phyloP scores from a whole-genome alignment of 371 early-diverging fungal genomes.

The Umbelopsis sp. region DNA sequence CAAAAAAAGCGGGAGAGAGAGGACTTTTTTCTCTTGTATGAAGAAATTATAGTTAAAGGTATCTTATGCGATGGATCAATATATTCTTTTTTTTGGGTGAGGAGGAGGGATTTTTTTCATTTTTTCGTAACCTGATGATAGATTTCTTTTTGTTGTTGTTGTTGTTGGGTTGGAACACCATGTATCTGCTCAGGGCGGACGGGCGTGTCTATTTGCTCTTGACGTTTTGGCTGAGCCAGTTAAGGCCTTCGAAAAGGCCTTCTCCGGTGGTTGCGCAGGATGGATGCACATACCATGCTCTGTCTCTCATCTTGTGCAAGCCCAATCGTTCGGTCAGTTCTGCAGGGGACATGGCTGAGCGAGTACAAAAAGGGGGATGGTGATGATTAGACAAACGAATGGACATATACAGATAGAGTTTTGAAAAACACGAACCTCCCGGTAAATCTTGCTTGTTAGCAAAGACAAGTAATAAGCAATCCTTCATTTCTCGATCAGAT shows the following conservation, averaged over 20 bases:
- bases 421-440: conserved; percentile 43
- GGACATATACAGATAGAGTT: no score
- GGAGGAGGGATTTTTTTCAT: not conserved
- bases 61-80: not conserved
- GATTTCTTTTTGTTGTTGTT: not conserved
- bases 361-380: conserved; percentile 1
- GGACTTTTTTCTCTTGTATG: not conserved
- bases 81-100: not conserved
- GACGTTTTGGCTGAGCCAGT: conserved; percentile 89
- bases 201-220: conserved; percentile 54
- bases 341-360: conserved; percentile 71
- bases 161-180: not conserved
- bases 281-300: conserved; percentile 86
- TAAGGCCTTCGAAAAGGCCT: conserved; percentile 86
- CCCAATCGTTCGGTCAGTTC: conserved; percentile 84
- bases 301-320: conserved; percentile 74
- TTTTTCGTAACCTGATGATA: no score
- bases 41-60: conserved; percentile 1
- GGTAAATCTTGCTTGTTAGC: conserved; percentile 91
- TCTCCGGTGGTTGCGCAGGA: conserved; percentile 88
- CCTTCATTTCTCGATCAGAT: conserved; percentile 84
- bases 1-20: not conserved
- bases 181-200: not conserved
- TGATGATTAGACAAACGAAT: not conserved
- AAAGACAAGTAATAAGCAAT: conserved; percentile 79